Percentiles rank a stretch among this genome's conserved stretches.
phyloP scores from a whole-genome alignment of 108 stramenopile genomes.

The Cyclotella atomus region DNA sequence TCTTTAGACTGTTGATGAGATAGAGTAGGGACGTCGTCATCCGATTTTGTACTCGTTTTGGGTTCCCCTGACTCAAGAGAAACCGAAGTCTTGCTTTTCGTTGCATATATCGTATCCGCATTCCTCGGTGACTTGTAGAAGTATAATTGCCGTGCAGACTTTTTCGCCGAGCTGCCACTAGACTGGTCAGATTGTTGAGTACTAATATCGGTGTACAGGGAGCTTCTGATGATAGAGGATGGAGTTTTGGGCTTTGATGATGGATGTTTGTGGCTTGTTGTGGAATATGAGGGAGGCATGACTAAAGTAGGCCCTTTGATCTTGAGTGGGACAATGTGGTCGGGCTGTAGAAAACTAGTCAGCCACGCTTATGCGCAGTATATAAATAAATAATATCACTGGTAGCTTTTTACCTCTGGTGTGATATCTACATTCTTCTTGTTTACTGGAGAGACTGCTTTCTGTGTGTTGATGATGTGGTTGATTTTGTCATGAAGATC shows the following conservation, averaged over 20 bases:
- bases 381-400: neutral
- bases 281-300: neutral
- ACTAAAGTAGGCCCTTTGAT: neutral
- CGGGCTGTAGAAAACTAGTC: neutral
- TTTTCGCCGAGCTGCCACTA: neutral
- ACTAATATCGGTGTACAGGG: neutral
- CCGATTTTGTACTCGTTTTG: too few relatives aligned
- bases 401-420: neutral
- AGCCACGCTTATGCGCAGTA: neutral
- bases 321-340: neutral
- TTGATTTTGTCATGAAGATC: conserved; percentile 15
- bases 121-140: conserved; percentile 10
- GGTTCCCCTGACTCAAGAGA: too few relatives aligned
- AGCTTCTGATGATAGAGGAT: neutral
- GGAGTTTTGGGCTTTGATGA: neutral
- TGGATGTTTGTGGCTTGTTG: neutral
- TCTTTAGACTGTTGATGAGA: too few relatives aligned
- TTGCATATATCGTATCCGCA: neutral
- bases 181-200: neutral
- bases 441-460: neutral
- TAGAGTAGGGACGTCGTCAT: too few relatives aligned
- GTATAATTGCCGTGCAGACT: neutral
- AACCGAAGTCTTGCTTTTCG: neutral
- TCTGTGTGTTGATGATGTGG: neutral
- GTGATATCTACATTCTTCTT: conserved; percentile 3